Conservation (phyloP, 2,329 filamentous ascomycete genomes). For the Xylariaceae sp. region DNA sequence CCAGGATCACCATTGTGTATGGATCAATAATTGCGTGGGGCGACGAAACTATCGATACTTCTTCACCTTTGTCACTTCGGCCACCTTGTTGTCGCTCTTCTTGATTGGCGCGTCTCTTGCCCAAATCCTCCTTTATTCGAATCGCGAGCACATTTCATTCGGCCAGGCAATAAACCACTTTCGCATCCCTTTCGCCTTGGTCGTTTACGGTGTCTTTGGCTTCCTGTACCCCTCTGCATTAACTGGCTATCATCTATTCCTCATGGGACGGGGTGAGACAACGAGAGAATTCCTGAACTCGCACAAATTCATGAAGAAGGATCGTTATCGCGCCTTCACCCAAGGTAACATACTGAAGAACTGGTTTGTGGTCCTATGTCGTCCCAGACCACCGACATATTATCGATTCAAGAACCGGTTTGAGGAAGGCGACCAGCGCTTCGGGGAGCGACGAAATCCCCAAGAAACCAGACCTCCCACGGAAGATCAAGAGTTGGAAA, state of each 20-base stretch:
- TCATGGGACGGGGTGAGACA: slow-evolving; percentile 88
- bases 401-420: slow-evolving; percentile 80
- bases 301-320: slow-evolving; percentile 89
- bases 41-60: slow-evolving; percentile 98
- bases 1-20: slow-evolving; percentile 97
- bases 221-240: slow-evolving; percentile 80
- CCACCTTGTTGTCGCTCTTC: slow-evolving; percentile 73
- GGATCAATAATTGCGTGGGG: slow-evolving; percentile 98
- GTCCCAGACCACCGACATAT: slow-evolving; percentile 84
- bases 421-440: slow-evolving; percentile 77
- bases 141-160: slow-evolving; percentile 64
- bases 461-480: slow-evolving; percentile 49
- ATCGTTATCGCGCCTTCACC: slow-evolving; percentile 87
- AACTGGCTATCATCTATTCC: slow-evolving; percentile 84
- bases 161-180: slow-evolving; percentile 65
- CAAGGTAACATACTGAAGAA: slow-evolving; percentile 75
- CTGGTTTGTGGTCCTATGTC: slow-evolving; percentile 75
- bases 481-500: slow-evolving; percentile 62
- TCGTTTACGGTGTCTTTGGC: slow-evolving; percentile 74
- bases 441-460: slow-evolving; percentile 59
- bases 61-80: slow-evolving; percentile 81
- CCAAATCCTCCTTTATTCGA: slow-evolving; percentile 73
- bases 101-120: slow-evolving; percentile 75
- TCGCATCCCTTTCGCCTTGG: slow-evolving; percentile 82
- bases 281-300: slow-evolving; percentile 95